Percentiles rank a stretch among this genome's conserved stretches.
phyloP scores from a whole-genome alignment of 805 yeast species.

The Starmerella ratchasimensis region DNA sequence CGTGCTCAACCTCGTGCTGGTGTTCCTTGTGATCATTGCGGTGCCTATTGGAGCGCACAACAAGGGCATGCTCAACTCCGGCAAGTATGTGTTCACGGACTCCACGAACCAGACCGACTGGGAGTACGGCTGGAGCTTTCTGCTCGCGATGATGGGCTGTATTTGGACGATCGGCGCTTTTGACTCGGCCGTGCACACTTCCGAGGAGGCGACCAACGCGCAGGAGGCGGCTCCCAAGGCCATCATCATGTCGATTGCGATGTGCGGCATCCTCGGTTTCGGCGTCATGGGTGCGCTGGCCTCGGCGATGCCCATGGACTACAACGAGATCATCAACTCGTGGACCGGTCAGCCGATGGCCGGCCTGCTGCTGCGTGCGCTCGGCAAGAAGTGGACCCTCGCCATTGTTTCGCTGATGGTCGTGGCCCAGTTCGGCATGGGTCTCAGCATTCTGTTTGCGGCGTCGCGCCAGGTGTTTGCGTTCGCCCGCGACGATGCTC shows the following conservation, averaged over 20 bases:
- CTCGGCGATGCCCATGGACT: slow-evolving; percentile 34
- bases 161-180: slow-evolving; percentile 67
- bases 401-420: slow-evolving; percentile 47
- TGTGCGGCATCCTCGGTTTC: slow-evolving; percentile 48
- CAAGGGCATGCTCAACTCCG: slow-evolving; percentile 32
- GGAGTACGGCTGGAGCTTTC: slow-evolving; percentile 46
- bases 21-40: slow-evolving; percentile 46
- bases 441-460: slow-evolving; percentile 48
- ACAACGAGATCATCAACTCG: slow-evolving; percentile 30
- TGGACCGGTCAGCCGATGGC: slow-evolving; percentile 48
- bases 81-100: slow-evolving; percentile 41
- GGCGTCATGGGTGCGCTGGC: slow-evolving; percentile 38
- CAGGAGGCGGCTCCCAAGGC: slow-evolving; percentile 51
- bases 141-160: slow-evolving; percentile 46
- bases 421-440: slow-evolving; percentile 53
- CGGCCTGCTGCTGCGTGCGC: slow-evolving; percentile 45
- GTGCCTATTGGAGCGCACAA: slow-evolving; percentile 40
- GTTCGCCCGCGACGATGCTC: slow-evolving; percentile 61
- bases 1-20: slow-evolving; percentile 37
- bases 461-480: slow-evolving; percentile 63
- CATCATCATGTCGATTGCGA: slow-evolving; percentile 41
- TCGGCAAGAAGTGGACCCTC: slow-evolving; percentile 53
- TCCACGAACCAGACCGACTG: slow-evolving; percentile 40
- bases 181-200: slow-evolving; percentile 58
- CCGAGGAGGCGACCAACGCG: slow-evolving; percentile 57